Base-by-base conservation (phyloP, 2,329 filamentous ascomycete species). In the Pochonia chlamydosporia region DNA sequence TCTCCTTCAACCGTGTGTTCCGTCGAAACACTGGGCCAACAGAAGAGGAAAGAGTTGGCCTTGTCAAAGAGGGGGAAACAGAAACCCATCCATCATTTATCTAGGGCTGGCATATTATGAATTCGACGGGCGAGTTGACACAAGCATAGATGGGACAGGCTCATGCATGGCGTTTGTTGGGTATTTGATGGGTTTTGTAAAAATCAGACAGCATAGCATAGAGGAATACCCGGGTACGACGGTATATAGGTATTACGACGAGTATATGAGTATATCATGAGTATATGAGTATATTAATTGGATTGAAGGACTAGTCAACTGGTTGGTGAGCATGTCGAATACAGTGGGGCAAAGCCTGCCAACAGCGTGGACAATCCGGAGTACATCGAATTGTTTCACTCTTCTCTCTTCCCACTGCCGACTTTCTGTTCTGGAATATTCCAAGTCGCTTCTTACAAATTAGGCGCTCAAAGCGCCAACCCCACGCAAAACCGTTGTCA, bases 1-100 rank as follows among this genome's bases (percentile, higher is more conserved):
- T 97, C 68, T 95, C 88, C 16, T 97, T 97, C 73, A 85, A 91
- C 54, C 89, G 87, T 54, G 82, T 96, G 44, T 93, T 96, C 65
- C 57, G 62, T 46, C 63, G 63, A 30, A 60, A 59, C 18, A 52
- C 59, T 28, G 73, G 72, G 39, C 79, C 79, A 2, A 91, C 87
- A 0, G 90, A 95, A 62, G 90, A 96, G 67, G 90, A 95, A 66
- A 74, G 81, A 16, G 66, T 92, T 6, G 90, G 89, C 1, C 76
- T 96, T 4, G 89, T 95, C n/a, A 85, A 85, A 56, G 85, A 87
- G 18, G 33, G 28, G 3, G 37, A 46, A 30, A 20, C 39, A 3
- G 18, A 31, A 14, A 18, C 10, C 6, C 26, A 39, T 3, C 49
- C 49, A 14, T 47, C 42, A 16, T 44, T 39, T 28, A 31, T 42